Percentiles rank a stretch among this genome's conserved stretches.
phyloP scores from a whole-genome alignment of 371 early-diverging fungal species.

The Nematocida sp. region DNA sequence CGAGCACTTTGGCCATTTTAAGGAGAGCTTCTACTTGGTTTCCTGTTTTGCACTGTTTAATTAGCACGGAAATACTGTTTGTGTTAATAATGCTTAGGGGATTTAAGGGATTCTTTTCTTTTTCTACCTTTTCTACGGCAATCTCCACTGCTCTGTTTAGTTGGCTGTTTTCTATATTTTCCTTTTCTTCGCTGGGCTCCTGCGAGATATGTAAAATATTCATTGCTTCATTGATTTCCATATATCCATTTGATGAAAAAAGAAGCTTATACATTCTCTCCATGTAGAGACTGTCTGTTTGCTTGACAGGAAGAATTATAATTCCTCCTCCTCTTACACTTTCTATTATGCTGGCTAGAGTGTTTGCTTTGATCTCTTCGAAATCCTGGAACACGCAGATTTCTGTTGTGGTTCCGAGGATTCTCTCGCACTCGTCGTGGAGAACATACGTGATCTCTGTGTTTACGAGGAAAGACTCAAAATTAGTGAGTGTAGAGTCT shows the following conservation, averaged over 20 bases:
- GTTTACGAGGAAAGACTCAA: conserved; percentile 51
- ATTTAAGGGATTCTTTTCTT: conserved; percentile 23
- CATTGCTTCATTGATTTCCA: conserved; percentile 78
- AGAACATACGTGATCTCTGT: conserved; percentile 66
- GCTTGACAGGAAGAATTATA: conserved; percentile 71
- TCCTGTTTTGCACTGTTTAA: conserved; percentile 67
- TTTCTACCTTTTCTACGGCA: conserved; percentile 11
- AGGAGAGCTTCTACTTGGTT: conserved; percentile 71
- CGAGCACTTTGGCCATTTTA: conserved; percentile 25
- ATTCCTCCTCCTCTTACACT: conserved; percentile 97
- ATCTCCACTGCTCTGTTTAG: neutral
- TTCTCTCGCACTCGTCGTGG: conserved; percentile 94
- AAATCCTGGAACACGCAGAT: conserved; percentile 97
- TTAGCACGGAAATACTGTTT: conserved; percentile 33
- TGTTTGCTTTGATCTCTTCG: conserved; percentile 91
- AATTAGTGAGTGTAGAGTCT: conserved; percentile 35
- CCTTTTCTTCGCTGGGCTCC: neutral
- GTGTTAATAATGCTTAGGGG: conserved; percentile 41
- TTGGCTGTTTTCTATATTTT: neutral
- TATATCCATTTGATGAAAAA: conserved; percentile 77
- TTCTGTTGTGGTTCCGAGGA: conserved; percentile 93
- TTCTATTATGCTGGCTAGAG: conserved; percentile 89
- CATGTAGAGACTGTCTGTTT: conserved; percentile 45
- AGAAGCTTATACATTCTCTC: conserved; percentile 73
- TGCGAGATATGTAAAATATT: neutral